A percentile compares a stretch with the other conserved stretches of the same genome.
Evolutionary conservation across 192 early-diverging fungal species (phyloP).

Genomic region (Lobulomyces angularis): DNA sequence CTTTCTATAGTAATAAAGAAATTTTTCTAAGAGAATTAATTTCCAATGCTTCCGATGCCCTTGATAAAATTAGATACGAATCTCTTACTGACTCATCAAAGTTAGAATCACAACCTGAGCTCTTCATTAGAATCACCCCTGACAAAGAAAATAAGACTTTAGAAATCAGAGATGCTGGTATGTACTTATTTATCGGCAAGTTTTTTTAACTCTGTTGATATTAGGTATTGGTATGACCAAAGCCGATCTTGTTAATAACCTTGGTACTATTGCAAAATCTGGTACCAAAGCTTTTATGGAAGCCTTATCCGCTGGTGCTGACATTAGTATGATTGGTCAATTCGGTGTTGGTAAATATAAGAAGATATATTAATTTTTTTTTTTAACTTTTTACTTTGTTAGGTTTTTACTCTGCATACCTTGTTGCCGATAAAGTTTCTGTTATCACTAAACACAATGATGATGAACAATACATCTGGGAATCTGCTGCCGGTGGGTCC

Average conservation of each 20-base stretch:
- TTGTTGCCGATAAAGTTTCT: constrained; percentile 95
- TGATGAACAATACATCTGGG: constrained; percentile 94
- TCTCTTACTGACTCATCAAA: constrained; percentile 86
- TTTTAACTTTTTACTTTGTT: too few relatives aligned
- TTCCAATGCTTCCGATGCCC: constrained; percentile 86
- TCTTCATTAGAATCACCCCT: constrained; percentile 88
- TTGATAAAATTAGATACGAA: constrained; percentile 98
- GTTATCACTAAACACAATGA: constrained; percentile 96
- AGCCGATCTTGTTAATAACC: constrained; percentile 90
- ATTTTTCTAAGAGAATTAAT: constrained; percentile 98
- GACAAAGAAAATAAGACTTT: constrained; percentile 79
- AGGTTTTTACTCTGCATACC: constrained; percentile 99
- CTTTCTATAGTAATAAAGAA: constrained; percentile 97
- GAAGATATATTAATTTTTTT: too few relatives aligned
- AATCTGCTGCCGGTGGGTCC: constrained; percentile 74
- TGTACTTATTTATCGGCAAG: constrained; percentile 1
- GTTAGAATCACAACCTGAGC: constrained; percentile 83
- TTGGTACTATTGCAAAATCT: constrained; percentile 99
- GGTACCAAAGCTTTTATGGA: constrained; percentile 99
- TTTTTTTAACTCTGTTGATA: constrained; percentile 2
- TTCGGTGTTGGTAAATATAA: constrained; percentile 99
- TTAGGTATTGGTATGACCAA: constrained; percentile 86
- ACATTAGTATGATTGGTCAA: constrained; percentile 99
- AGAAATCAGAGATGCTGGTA: constrained; percentile 70
- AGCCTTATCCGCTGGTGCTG: constrained; percentile 84